phyloP scores from a whole-genome alignment of 2,329 filamentous ascomycete species.

The Peltaster fructicola region DNA sequence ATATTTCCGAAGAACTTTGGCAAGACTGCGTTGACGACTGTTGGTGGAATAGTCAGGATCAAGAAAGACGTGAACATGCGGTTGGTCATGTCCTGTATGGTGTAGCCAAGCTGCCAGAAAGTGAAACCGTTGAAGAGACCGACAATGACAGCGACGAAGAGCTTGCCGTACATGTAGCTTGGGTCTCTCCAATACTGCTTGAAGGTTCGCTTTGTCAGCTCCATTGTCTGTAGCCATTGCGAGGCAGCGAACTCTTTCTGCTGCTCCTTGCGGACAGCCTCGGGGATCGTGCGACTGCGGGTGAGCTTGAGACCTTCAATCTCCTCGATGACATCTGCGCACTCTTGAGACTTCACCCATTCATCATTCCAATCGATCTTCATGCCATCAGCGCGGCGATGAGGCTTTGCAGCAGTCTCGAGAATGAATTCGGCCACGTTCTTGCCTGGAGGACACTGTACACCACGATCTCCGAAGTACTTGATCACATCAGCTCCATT shows the following conservation, averaged over 20 bases:
- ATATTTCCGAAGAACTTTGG: constrained; percentile 65
- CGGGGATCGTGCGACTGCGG: constrained; percentile 28
- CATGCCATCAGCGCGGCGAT: constrained; percentile 34
- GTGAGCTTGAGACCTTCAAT: constrained; percentile 46
- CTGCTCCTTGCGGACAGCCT: constrained; percentile 21
- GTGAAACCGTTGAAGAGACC: constrained; percentile 69
- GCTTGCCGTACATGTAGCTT: constrained; percentile 58
- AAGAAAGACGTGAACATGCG: constrained; percentile 58
- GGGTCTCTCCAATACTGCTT: constrained; percentile 59
- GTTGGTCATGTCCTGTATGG: constrained; percentile 53
- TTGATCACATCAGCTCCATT: constrained; percentile 46
- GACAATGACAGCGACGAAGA: constrained; percentile 53
- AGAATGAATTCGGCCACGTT: constrained; percentile 51
- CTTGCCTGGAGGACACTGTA: constrained; percentile 46
- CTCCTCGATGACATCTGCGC: constrained; percentile 40
- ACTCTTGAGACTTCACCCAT: constrained; percentile 50
- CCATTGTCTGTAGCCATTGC: constrained; percentile 41
- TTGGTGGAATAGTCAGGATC: constrained; percentile 41
- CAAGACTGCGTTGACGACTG: constrained; percentile 54
- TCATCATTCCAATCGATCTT: constrained; percentile 57
- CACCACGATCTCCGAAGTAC: constrained; percentile 50
- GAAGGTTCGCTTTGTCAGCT: constrained; percentile 54
- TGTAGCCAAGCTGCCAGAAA: constrained; percentile 51
- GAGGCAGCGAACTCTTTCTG: constrained; percentile 44
- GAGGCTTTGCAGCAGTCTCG: constrained; percentile 43